Evolutionary conservation across 495 filamentous ascomycete species (phyloP).

Genomic region (Neurospora tetrasperma): DNA sequence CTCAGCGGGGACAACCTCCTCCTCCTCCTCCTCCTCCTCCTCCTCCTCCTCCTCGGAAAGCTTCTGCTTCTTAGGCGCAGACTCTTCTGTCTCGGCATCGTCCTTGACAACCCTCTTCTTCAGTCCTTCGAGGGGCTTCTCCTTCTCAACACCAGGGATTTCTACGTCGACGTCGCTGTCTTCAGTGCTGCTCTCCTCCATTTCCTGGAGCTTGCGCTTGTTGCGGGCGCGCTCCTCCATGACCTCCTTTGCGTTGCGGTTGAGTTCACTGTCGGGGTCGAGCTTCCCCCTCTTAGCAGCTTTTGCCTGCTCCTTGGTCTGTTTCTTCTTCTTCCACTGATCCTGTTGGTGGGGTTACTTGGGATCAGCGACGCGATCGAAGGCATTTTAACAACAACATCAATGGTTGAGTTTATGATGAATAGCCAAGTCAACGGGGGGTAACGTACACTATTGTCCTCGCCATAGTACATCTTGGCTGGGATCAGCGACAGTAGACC

Average conservation of each 20-base stretch:
- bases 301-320: slow-evolving; percentile 72
- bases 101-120: slow-evolving; percentile 36
- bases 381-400: slow-evolving; percentile 8
- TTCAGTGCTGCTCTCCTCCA: slow-evolving; percentile 22
- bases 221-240: slow-evolving; percentile 67
- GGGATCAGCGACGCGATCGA: slow-evolving; percentile 10
- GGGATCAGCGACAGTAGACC: slow-evolving; percentile 87
- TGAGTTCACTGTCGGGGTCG: slow-evolving; percentile 62
- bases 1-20: slow-evolving; percentile 11
- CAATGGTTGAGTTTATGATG: background rate
- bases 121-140: slow-evolving; percentile 45
- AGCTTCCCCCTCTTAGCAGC: slow-evolving; percentile 73
- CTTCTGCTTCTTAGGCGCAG: slow-evolving; percentile 26
- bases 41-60: slow-evolving; percentile 9
- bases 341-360: slow-evolving; percentile 40
- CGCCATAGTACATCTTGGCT: slow-evolving; percentile 82
- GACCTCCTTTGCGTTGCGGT: slow-evolving; percentile 72
- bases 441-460: slow-evolving; percentile 71
- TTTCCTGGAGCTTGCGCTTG: slow-evolving; percentile 46
- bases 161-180: slow-evolving; percentile 29
- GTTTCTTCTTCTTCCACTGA: slow-evolving; percentile 81
- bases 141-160: slow-evolving; percentile 36
- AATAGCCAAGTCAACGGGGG: background rate
- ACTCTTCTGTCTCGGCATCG: slow-evolving; percentile 18
- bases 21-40: too few species aligned